A percentile compares a stretch with the other conserved stretches of the same genome.
These are phyloP conservation scores for Plasmodium coatneyi DNA, from an alignment of 169 alveolate species.

Conservation along the genomic window DNA sequence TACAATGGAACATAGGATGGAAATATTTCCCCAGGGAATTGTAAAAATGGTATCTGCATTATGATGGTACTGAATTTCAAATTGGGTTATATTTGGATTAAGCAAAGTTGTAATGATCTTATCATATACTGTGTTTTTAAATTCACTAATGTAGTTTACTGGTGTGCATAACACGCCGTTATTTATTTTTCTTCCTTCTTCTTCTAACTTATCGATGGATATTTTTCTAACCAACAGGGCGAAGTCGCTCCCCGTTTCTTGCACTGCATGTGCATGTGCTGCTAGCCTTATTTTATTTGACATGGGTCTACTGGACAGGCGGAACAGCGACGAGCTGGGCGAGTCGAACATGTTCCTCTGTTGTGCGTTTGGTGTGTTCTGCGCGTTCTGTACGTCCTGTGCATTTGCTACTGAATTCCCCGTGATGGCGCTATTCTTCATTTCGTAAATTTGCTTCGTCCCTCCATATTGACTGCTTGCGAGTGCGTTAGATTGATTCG, in stretches of 20 bases:
- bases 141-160: conserved; percentile 76
- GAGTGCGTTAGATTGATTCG: neutral
- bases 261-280: conserved; percentile 88
- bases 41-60: conserved; percentile 79
- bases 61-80: conserved; percentile 75
- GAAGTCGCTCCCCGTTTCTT: conserved; percentile 87
- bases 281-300: conserved; percentile 83
- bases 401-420: neutral
- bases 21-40: conserved; percentile 86
- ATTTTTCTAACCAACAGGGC: conserved; percentile 87
- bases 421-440: neutral
- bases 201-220: conserved; percentile 92
- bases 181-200: conserved; percentile 91
- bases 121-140: conserved; percentile 83
- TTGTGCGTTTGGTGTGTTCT: neutral
- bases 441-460: neutral
- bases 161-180: conserved; percentile 79
- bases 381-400: neutral
- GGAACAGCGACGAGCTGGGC: conserved; percentile 34
- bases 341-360: conserved; percentile 56
- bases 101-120: conserved; percentile 79
- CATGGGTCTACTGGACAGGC: conserved; percentile 64
- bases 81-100: conserved; percentile 80
- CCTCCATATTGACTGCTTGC: conserved; percentile 11
- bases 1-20: conserved; percentile 81